A percentile compares a stretch with the other conserved stretches of the same genome.
These are phyloP conservation scores for Niebla homalea DNA, from an alignment of 495 filamentous ascomycete genomes.

Conservation along the genomic window DNA sequence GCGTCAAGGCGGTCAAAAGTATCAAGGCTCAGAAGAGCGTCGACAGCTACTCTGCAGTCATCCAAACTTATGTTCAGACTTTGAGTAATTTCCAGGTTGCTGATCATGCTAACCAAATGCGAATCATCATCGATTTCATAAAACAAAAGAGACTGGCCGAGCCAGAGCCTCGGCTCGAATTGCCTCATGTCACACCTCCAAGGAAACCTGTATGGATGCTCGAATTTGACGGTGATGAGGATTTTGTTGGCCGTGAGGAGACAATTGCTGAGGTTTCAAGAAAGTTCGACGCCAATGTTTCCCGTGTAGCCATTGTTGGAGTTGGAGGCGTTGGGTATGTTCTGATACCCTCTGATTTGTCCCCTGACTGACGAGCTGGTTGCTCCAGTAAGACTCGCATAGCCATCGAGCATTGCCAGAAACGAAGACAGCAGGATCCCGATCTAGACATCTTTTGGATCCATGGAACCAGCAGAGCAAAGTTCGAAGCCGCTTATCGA, in stretches of 20 bases:
- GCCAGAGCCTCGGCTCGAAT: too few species aligned
- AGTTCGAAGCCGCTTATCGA: slow-evolving; percentile 26
- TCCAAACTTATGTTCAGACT: slow-evolving; percentile 3
- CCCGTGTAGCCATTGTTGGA: slow-evolving; percentile 26
- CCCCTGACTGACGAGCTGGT: too few species aligned
- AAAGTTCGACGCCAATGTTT: slow-evolving; percentile 10
- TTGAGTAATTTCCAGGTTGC: slow-evolving; percentile 5
- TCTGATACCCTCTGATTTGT: neutral
- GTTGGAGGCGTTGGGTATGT: slow-evolving; percentile 38
- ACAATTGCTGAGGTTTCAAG: slow-evolving; percentile 23
- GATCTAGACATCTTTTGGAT: slow-evolving; percentile 30
- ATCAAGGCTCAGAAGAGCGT: slow-evolving; percentile 9
- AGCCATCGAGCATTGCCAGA: slow-evolving; percentile 29
- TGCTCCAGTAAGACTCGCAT: slow-evolving; percentile 23
- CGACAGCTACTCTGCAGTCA: slow-evolving; percentile 1
- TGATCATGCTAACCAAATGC: slow-evolving; percentile 1
- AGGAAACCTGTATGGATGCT: slow-evolving; percentile 6
- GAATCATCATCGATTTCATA: neutral
- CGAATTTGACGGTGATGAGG: slow-evolving; percentile 24
- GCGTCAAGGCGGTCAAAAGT: slow-evolving; percentile 6
- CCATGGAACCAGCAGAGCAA: slow-evolving; percentile 22
- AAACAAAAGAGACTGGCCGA: too few species aligned
- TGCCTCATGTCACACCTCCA: neutral
- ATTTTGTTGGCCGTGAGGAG: slow-evolving; percentile 29
- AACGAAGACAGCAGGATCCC: slow-evolving; percentile 12